Base-by-base conservation (phyloP, 495 filamentous ascomycete species). In the Letharia columbiana region DNA sequence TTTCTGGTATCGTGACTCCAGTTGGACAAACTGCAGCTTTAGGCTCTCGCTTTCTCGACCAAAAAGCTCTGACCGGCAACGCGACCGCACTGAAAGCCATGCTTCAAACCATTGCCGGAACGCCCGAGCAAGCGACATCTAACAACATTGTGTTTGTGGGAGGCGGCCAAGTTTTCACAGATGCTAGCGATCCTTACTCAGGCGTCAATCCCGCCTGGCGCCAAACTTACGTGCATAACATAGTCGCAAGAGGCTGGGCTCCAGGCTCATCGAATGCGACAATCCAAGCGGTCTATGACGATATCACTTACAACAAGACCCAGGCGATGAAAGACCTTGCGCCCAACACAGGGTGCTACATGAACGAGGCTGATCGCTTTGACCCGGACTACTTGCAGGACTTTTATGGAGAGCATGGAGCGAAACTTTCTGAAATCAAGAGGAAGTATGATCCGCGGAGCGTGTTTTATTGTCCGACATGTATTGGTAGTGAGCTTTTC, bases 291-390 rank as follows among this genome's bases (percentile, higher is more conserved):
- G 74, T 77, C 63, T 78, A 77, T 65, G 66, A 76, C 35, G 79
- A 79, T 63, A 74, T 85, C 39, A 84, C 82, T 5, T 75, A 80
- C 56, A 78, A 78, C 45, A 84, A 83, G 73, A 78, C 81, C 42
- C 44, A 69, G 61, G 75, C 75, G 3, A 75, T 81, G 78, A 70
- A 71, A 31, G 45, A 60, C 1, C 37, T 77, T 28, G 75, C 76
- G 6, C 77, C 76, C 2, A 37, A 64, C 17, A 72, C 72, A 12
- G 77, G 77, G 0, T 79, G 71, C 23, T 79, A 80, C 64, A 68
- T 78, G 65, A 80, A 77, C 44, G 78, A 80, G 67, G 76, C 71
- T 63, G 67, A 69, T 66, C 63, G 59, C 20, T 66, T 56, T n/a
- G 81, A 80, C 40, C 65, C 71, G 50, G 72, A 77, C 18, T 84